These are phyloP conservation scores for Colletotrichum horii DNA, from an alignment of 2,329 filamentous ascomycete genomes.

Conservation along the genomic window DNA sequence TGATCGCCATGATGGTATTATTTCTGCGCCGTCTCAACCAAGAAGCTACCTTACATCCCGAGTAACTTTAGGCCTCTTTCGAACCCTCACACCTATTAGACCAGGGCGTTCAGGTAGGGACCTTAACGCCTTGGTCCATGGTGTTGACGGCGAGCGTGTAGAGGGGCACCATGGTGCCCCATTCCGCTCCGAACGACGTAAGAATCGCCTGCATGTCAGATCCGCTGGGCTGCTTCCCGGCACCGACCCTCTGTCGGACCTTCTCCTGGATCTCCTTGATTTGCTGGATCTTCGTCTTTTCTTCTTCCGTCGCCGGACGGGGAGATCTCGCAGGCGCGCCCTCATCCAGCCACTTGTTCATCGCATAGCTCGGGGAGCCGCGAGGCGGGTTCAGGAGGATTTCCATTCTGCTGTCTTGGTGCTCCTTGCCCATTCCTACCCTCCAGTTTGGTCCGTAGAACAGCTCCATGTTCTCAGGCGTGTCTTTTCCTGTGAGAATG, in stretches of 20 bases:
- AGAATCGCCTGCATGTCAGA: neutral
- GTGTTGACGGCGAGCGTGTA: neutral
- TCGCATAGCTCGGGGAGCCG: neutral
- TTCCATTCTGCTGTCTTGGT: neutral
- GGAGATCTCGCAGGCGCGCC: neutral
- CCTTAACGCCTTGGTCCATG: neutral
- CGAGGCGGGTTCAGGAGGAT: neutral
- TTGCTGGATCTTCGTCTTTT: neutral
- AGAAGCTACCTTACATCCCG: neutral
- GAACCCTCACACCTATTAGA: rapidly evolving
- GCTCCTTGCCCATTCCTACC: neutral
- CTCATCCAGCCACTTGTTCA: neutral
- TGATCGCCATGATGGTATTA: rapidly evolving
- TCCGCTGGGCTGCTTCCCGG: neutral
- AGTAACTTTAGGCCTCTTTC: neutral
- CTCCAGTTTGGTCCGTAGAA: neutral
- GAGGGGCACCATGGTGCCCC: neutral
- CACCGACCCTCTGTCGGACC: neutral
- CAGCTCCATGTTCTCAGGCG: neutral
- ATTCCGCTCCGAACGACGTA: neutral
- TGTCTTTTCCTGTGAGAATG: neutral
- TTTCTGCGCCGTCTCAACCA: neutral
- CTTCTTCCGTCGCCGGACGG: neutral
- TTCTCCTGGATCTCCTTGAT: neutral
- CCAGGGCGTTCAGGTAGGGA: neutral